Evolutionary conservation across 306 rosid species (phyloP).

Genomic region (Fagus crenata): DNA sequence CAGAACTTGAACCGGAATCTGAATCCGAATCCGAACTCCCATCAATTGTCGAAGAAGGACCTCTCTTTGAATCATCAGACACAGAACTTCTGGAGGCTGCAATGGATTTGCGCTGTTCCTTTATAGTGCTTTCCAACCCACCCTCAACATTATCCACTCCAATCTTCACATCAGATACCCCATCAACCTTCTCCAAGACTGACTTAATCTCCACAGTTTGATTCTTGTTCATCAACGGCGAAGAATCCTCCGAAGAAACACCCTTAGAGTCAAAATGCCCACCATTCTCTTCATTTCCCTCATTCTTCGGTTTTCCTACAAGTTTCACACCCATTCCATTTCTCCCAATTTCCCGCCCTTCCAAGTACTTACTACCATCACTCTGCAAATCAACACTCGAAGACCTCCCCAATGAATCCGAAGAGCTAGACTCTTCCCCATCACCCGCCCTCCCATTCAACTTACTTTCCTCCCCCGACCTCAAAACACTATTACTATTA

Average conservation of each 20-base stretch:
- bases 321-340: slow-evolving; percentile 38
- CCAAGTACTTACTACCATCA: slow-evolving; percentile 38
- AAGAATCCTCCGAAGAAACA: slow-evolving; percentile 34
- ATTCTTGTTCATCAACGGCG: slow-evolving; percentile 23
- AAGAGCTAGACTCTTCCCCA: slow-evolving; percentile 56
- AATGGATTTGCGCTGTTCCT: slow-evolving; percentile 43
- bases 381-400: slow-evolving; percentile 46
- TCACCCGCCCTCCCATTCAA: slow-evolving; percentile 58
- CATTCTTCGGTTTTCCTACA: slow-evolving; percentile 28
- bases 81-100: slow-evolving; percentile 51
- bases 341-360: slow-evolving; percentile 32
- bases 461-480: slow-evolving; percentile 43
- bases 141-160: slow-evolving; percentile 34
- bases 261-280: slow-evolving; percentile 31
- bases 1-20: slow-evolving; percentile 76
- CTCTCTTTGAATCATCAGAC: slow-evolving; percentile 56
- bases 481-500: slow-evolving; percentile 29
- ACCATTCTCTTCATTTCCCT: slow-evolving; percentile 42
- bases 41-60: slow-evolving; percentile 54
- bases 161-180: slow-evolving; percentile 32
- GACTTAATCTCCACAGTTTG: slow-evolving; percentile 24
- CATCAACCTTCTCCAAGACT: slow-evolving; percentile 31
- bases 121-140: slow-evolving; percentile 42
- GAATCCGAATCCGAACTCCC: slow-evolving; percentile 73
- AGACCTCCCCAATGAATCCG: slow-evolving; percentile 43